Evolutionary conservation across 179 eudicot genomes (phyloP).

Genomic region (Spinacia oleracea): DNA sequence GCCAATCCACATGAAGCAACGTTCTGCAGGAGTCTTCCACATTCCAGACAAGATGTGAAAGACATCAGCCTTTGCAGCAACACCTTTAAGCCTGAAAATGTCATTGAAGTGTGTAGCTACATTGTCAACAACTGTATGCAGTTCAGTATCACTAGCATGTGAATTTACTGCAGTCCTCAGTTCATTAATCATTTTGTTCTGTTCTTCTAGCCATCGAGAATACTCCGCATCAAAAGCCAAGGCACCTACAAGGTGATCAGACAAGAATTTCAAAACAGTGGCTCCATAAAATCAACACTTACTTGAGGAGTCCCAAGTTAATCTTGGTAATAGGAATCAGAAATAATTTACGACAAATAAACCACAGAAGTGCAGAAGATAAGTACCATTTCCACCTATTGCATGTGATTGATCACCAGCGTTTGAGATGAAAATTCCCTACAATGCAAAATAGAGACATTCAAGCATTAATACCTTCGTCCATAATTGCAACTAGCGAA

Average conservation of each 20-base stretch:
- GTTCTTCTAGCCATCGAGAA: slow-evolving; percentile 90
- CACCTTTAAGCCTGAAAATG: slow-evolving; percentile 72
- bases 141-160: slow-evolving; percentile 83
- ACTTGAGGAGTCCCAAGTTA: background rate
- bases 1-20: slow-evolving; percentile 97
- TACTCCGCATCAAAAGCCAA: slow-evolving; percentile 93
- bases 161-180: slow-evolving; percentile 82
- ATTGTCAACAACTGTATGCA: slow-evolving; percentile 66
- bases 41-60: slow-evolving; percentile 95
- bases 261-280: background rate
- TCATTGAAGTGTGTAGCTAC: slow-evolving; percentile 66
- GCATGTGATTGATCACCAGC: slow-evolving; percentile 74
- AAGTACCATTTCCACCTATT: slow-evolving; percentile 67
- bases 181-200: slow-evolving; percentile 63
- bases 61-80: slow-evolving; percentile 88
- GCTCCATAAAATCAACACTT: background rate
- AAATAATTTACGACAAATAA: background rate
- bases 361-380: background rate
- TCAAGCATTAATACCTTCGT: slow-evolving; percentile 5
- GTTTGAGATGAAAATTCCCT: slow-evolving; percentile 77
- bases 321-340: background rate
- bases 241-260: slow-evolving; percentile 53
- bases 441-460: slow-evolving; percentile 6
- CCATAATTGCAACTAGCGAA: background rate
- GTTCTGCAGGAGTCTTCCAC: slow-evolving; percentile 98